These are phyloP conservation scores for Stropharia rugosoannulata DNA, from an alignment of 768 basidiomycete genomes.

Conservation along the genomic window DNA sequence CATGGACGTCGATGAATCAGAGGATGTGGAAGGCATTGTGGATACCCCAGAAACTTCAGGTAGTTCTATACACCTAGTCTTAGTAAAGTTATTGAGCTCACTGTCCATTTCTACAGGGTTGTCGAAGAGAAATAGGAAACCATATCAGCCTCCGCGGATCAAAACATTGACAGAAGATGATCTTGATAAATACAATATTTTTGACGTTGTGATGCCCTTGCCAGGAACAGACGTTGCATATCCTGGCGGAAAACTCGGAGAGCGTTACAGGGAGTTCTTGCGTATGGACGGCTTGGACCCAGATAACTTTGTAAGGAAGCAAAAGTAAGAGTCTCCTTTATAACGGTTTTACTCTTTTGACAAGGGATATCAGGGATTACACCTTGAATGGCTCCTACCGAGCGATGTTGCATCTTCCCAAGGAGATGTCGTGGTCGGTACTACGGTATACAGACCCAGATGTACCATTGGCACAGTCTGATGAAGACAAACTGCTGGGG, in stretches of 20 bases:
- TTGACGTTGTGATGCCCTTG: constrained; percentile 96
- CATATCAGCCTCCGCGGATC: constrained; percentile 69
- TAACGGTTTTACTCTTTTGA: not conserved
- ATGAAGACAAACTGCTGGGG: constrained; percentile 89
- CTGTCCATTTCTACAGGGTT: constrained; percentile 15
- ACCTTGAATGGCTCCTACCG: constrained; percentile 92
- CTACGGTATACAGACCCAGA: constrained; percentile 93
- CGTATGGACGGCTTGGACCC: constrained; percentile 86
- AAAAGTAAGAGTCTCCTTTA: constrained; percentile 57
- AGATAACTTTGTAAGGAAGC: constrained; percentile 84
- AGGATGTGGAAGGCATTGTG: constrained; percentile 12
- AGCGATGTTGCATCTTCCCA: constrained; percentile 84
- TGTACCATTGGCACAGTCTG: constrained; percentile 87
- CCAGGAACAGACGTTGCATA: constrained; percentile 94
- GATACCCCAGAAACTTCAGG: constrained; percentile 24
- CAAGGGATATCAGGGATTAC: constrained; percentile 66
- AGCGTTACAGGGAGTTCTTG: constrained; percentile 81
- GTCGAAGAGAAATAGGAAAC: constrained; percentile 41
- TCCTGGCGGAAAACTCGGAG: constrained; percentile 85
- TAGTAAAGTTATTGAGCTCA: not conserved
- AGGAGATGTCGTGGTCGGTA: constrained; percentile 76
- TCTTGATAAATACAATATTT: constrained; percentile 79
- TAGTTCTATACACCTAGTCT: constrained; percentile 1
- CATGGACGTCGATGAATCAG: constrained; percentile 33
- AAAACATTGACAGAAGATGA: constrained; percentile 80